phyloP scores from a whole-genome alignment of 176 grass and related monocot genomes.

The Carex scoparia region DNA sequence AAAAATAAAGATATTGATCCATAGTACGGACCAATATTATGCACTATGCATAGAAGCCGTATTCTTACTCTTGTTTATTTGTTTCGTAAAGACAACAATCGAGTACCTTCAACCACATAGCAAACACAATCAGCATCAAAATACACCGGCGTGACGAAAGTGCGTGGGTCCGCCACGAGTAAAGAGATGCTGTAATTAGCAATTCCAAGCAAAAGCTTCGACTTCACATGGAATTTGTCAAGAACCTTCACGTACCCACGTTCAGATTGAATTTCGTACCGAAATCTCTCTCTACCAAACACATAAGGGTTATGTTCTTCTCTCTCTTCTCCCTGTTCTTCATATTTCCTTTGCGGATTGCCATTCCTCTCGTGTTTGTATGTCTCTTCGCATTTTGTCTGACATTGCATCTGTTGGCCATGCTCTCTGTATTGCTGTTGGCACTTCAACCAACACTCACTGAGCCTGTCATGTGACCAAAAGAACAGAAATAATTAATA shows the following conservation, averaged over 20 bases:
- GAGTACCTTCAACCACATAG: conserved; percentile 49
- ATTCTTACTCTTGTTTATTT: neutral
- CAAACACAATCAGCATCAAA: conserved; percentile 59
- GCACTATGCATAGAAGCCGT: too few relatives aligned
- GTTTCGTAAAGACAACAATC: neutral
- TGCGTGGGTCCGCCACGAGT: conserved; percentile 37
- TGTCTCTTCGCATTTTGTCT: neutral
- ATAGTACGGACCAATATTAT: too few relatives aligned
- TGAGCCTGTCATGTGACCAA: neutral
- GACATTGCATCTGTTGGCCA: neutral
- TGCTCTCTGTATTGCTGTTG: neutral
- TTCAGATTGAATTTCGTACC: conserved; percentile 23
- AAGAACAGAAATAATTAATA: neutral
- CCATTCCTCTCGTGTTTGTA: neutral
- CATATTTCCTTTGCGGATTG: neutral
- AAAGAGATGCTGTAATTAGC: conserved; percentile 46
- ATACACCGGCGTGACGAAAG: conserved; percentile 65
- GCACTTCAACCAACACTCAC: conserved; percentile 2
- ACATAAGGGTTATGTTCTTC: conserved; percentile 31
- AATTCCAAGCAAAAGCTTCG: conserved; percentile 35
- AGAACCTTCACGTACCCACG: conserved; percentile 52
- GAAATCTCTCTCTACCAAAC: conserved; percentile 57
- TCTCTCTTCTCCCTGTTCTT: neutral
- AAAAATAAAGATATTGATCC: too few relatives aligned
- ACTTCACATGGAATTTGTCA: conserved; percentile 32